Conservation (phyloP, 1,139 yeast genomes). For the Taphrina populina region DNA sequence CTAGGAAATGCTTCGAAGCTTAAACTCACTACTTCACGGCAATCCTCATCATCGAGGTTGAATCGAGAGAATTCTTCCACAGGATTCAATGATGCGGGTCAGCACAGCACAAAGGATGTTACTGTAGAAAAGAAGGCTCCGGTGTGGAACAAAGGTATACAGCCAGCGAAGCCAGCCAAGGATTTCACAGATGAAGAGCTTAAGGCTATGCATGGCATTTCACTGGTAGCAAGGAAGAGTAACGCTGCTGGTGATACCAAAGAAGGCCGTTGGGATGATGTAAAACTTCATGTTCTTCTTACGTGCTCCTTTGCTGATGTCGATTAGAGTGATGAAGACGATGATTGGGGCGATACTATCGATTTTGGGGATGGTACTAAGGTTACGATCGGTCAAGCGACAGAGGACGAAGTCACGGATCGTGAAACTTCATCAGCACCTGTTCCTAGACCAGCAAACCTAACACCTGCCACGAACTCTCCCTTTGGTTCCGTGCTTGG, state of each 20-base stretch:
- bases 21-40: constrained; percentile 26
- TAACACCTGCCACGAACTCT: background rate
- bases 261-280: constrained; percentile 35
- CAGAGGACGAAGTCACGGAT: background rate
- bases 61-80: constrained; percentile 15
- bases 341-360: constrained; percentile 42
- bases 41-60: constrained; percentile 2
- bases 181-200: constrained; percentile 34
- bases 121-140: constrained; percentile 22
- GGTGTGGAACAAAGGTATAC: constrained; percentile 30
- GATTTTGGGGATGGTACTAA: constrained; percentile 42
- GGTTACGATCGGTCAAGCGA: constrained; percentile 38
- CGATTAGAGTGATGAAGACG: constrained; percentile 45
- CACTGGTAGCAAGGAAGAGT: constrained; percentile 24
- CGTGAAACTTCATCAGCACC: background rate
- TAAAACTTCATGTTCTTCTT: background rate
- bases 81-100: background rate
- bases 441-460: constrained; percentile 3
- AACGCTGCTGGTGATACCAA: constrained; percentile 17
- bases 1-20: constrained; percentile 18
- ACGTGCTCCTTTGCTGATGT: background rate
- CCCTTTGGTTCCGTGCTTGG: constrained; percentile 3
- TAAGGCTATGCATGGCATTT: constrained; percentile 35
- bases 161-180: constrained; percentile 18
- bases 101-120: background rate